Conservation (phyloP, 495 filamentous ascomycete species). For the Astrothelium macrocarpum region DNA sequence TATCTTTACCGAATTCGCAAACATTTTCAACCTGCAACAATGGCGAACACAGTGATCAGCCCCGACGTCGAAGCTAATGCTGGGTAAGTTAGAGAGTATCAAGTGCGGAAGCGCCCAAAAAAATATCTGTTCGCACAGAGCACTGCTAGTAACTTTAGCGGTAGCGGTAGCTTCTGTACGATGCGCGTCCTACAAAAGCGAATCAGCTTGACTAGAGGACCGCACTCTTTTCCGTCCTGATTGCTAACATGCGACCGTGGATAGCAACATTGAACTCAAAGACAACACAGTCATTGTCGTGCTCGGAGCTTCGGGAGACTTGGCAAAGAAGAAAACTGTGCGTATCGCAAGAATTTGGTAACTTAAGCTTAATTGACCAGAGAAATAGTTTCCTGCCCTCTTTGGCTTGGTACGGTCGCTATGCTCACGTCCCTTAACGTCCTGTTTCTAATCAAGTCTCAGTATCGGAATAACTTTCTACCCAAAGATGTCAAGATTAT, state of each 20-base stretch:
- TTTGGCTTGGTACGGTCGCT: conserved; percentile 83
- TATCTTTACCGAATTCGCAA: not conserved
- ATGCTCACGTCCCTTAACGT: not conserved
- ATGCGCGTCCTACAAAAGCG: not conserved
- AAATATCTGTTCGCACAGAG: no score
- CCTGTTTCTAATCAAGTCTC: conserved; percentile 5
- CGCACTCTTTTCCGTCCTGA: not conserved
- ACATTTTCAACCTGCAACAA: not conserved
- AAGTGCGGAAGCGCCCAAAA: not conserved
- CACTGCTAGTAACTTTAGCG: no score
- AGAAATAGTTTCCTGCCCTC: conserved; percentile 79
- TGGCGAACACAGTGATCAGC: conserved; percentile 15
- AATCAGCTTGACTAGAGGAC: not conserved
- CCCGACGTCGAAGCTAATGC: conserved; percentile 13
- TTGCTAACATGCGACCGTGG: conserved; percentile 13
- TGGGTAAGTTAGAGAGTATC: conserved; percentile 1
- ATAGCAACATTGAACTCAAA: conserved; percentile 83
- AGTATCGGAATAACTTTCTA: conserved; percentile 98
- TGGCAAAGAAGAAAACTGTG: conserved; percentile 99
- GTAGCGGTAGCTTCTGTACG: no score
- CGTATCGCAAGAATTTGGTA: conserved; percentile 22
- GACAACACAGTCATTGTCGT: conserved; percentile 97
- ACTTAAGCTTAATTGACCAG: conserved; percentile 12
- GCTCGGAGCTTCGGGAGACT: conserved; percentile 91
- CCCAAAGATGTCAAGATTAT: conserved; percentile 95